Evolutionary conservation across 1,284 basidiomycete species (phyloP), one percentile per base, ranked within the genome.

Genomic region (Austropuccinia psidii): DNA sequence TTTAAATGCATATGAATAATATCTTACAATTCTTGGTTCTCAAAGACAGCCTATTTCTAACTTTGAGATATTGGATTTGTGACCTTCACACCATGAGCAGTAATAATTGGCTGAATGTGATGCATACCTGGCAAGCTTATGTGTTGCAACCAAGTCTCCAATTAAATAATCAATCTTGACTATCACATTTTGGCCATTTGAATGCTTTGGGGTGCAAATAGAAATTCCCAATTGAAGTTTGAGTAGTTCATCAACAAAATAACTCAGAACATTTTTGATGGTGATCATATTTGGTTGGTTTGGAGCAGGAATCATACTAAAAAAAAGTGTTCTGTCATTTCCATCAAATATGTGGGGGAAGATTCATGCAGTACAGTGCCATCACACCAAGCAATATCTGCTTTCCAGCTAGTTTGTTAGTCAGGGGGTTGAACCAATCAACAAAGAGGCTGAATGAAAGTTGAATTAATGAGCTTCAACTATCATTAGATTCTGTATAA

Each of bases 81-180:
- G 5, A 50, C 15, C 45, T 19, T 47, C 50, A n/a, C 49, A 68
- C 35, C 49, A 68, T 1, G 49, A 55, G 27, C 49, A 68, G 39
- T 50, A 66, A 2, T 39, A 35, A 24, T 27, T 54, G 1, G 31
- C 49, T 17, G 33, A 68, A 43, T 68, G 65, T 2, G 65, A 68
- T 9, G 49, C 19, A 29, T 50, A 68, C 8, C 65, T 50, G 31
- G 47, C 65, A 1, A 68, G 31, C 43, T 68, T 68, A 29, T 68
- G 65, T 31, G 65, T 68, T 9, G 65, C 65, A 2, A 68, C 50
- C 3, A 68, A 13, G 39, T 68, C 50, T 29, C 49, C 52, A 45
- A 68, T 24, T 37, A 68, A 43, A 7, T 37, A 27, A 17, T 2
- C 49, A 6, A 55, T 31, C 29, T 43, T 68, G 2, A 37, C 52